Base-by-base conservation (phyloP, 1,139 yeast species). In the Saccharomyces hybrid region DNA sequence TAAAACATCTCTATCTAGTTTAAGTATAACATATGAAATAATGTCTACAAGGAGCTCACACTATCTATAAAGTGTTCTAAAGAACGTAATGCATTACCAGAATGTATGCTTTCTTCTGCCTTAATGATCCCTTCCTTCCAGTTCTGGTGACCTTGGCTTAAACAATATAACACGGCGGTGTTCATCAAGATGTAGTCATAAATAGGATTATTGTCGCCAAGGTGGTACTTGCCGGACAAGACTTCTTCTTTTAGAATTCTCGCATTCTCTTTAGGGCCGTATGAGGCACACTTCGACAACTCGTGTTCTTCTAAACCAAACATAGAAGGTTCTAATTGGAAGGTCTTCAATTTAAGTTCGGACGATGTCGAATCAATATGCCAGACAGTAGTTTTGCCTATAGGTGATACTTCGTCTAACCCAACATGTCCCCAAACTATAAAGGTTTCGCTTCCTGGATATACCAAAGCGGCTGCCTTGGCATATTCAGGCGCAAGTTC, bases 371-470 rank as follows among this genome's bases (percentile, higher is more conserved):
- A 74, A 59, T 79, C 81, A 11, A 87, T 80, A 55, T 78, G 74
- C 99, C 99, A 93, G 58, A 85, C 82, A 56, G 81, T 80, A 5
- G 97, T 85, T 55, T 74, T 71, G 0, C 97, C 98, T 47, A 85
- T 81, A 1, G 97, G 96, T 0, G 96, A 85, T 42, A 93, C 87
- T 70, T 93, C 99, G 66, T 93, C 99, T 34, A 93, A 75, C 0
- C 96, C 96, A 52, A 88, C 81, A 51, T 84, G 83, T 13, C 99
- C 99, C 82, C 85, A 91, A 14, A 93, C 99, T 38, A 93, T 88
- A 82, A 90, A 80, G 1, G 96, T 85, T 44, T 74, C 74, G 53
- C 69, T 67, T 23, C 57, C 47, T 9, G 71, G 71, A 49, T 68
- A 69, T 26, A 69, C 62, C 26, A 66, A 50, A 4, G 81, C 75